Evolutionary conservation across 2,329 filamentous ascomycete species (phyloP), one percentile per base, ranked within the genome.

Genomic region (Ceratocystiopsis sp.): DNA sequence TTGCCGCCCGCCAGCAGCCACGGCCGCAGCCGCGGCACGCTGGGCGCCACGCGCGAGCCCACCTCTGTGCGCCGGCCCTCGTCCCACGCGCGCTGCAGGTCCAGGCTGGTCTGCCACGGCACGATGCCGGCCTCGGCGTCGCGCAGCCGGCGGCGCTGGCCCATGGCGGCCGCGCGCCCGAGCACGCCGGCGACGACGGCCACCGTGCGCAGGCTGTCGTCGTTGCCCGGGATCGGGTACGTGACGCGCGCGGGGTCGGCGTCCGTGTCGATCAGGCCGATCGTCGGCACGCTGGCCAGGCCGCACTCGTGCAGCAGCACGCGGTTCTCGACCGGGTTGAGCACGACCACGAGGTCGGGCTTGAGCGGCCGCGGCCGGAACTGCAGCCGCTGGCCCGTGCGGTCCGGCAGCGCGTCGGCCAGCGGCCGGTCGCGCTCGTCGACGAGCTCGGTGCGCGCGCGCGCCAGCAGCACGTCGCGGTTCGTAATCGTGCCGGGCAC

Each of bases 201-300:
- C 41, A 86, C 73, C 50, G 80, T 79, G 47, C 91, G 80, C 51
- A 94, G 62, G 73, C 86, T 86, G 68, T 98, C 91, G 57, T 98
- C 91, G 59, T 98, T 98, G 41, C 85, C 85, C 2, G 91, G 91
- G 52, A 98, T 95, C 14, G 84, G 83, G 58, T 98, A 98, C 4
- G 91, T 96, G 41, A 96, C 86, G 75, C 84, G 89, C 0, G 84
- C 84, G 1, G 91, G 84, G 61, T 96, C 83, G 3, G 78, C 80
- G 60, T 98, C 83, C 1, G 91, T 96, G 61, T 98, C 91, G 51
- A 96, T 81, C 45, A 98, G 71, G 39, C 89, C 91, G 54, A 98
- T 91, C 0, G 91, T 96, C 1, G 91, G 91, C 45, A 98, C 83
- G 55, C 80, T 84, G 57, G 84, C 80, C 45, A 86, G 59, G 0